Evolutionary conservation across 1,284 basidiomycete genomes (phyloP).

Genomic region (Exobasidium rhododendri): DNA sequence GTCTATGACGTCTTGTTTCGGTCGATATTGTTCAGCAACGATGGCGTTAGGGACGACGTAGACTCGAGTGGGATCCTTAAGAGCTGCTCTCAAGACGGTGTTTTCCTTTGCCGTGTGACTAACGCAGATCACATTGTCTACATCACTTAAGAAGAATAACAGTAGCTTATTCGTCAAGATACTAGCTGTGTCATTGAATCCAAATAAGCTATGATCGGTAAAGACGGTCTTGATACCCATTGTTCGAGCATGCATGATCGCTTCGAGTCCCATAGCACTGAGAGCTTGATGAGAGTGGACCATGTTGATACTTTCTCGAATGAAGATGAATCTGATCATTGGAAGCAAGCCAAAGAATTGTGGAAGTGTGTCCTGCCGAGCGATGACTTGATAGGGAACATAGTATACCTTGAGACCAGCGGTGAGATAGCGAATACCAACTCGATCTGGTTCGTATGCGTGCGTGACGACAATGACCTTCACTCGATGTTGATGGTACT

Average conservation of each 20-base stretch:
- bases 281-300: slow-evolving; percentile 91
- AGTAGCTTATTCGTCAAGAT: slow-evolving; percentile 96
- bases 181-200: slow-evolving; percentile 86
- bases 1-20: slow-evolving; percentile 49
- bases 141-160: slow-evolving; percentile 77
- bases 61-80: slow-evolving; percentile 38
- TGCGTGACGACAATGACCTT: slow-evolving; percentile 88
- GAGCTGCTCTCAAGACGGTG: slow-evolving; percentile 78
- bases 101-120: slow-evolving; percentile 80
- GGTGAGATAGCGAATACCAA: slow-evolving; percentile 84
- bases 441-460: slow-evolving; percentile 76
- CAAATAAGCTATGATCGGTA: slow-evolving; percentile 95
- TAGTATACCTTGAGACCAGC: slow-evolving; percentile 86
- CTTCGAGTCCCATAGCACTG: slow-evolving; percentile 86
- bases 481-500: too few species aligned
- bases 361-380: slow-evolving; percentile 73
- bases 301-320: slow-evolving; percentile 80
- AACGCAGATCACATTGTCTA: slow-evolving; percentile 91
- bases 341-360: slow-evolving; percentile 90
- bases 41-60: slow-evolving; percentile 80
- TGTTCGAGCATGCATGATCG: slow-evolving; percentile 70
- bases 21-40: slow-evolving; percentile 80
- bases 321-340: slow-evolving; percentile 79
- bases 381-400: slow-evolving; percentile 78
- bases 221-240: slow-evolving; percentile 69